Conservation (phyloP, 192 early-diverging fungal genomes). For the Spizellomyces punctatus region DNA sequence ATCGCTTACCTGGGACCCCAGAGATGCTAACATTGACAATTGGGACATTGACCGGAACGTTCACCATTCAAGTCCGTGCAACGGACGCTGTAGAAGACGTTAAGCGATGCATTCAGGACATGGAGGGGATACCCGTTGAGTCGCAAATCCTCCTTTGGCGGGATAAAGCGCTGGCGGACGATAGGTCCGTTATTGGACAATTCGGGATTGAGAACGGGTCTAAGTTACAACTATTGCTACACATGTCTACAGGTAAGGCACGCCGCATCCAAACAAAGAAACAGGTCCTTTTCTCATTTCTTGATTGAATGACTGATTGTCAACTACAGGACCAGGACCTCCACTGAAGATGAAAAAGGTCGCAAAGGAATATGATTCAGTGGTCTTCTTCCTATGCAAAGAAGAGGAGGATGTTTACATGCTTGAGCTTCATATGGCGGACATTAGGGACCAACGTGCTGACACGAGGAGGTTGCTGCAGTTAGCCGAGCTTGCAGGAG, state of each 20-base stretch:
- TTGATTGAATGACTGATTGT: neutral
- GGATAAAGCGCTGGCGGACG: constrained; percentile 44
- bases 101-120: constrained; percentile 46
- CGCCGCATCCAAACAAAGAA: neutral
- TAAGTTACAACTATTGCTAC: constrained; percentile 47
- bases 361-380: constrained; percentile 44
- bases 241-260: constrained; percentile 52
- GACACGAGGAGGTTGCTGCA: constrained; percentile 16
- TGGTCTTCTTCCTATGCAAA: constrained; percentile 58
- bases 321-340: constrained; percentile 51
- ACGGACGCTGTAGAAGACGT: constrained; percentile 47
- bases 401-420: constrained; percentile 60
- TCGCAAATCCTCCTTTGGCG: constrained; percentile 51
- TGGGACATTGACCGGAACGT: constrained; percentile 50
- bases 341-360: constrained; percentile 43
- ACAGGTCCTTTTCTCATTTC: constrained; percentile 13
- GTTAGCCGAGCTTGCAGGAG: constrained; percentile 29
- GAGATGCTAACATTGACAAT: constrained; percentile 37
- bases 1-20: neutral
- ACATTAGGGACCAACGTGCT: constrained; percentile 13
- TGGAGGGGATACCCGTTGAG: constrained; percentile 44
- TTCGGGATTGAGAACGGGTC: constrained; percentile 45
- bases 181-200: constrained; percentile 27
- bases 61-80: constrained; percentile 33
- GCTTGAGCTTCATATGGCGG: constrained; percentile 56